A percentile compares a stretch with the other conserved stretches of the same genome.
Conservation (phyloP, 2,329 filamentous ascomycete genomes). For the Kalmusia sp. region DNA sequence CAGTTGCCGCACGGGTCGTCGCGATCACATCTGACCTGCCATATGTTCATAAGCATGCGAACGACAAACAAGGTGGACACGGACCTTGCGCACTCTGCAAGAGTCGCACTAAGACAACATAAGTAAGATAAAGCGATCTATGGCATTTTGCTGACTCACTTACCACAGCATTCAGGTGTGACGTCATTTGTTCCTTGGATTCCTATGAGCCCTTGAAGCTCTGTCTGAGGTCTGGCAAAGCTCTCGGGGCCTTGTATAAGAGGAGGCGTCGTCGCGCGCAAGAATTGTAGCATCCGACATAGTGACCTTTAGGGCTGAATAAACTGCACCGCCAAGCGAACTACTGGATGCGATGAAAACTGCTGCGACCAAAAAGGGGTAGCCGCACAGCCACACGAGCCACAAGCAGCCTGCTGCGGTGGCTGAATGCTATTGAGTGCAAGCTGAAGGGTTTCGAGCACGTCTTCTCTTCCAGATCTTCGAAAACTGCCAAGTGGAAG, state of each 20-base stretch:
- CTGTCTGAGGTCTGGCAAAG: neutral
- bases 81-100: conserved; percentile 1
- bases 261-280: neutral
- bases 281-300: neutral
- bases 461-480: too few relatives aligned
- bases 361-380: neutral
- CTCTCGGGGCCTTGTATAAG: neutral
- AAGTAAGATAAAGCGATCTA: neutral
- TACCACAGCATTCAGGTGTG: neutral
- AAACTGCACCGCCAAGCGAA: neutral
- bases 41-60: neutral
- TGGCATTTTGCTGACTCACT: neutral
- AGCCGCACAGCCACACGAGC: neutral
- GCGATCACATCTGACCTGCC: conserved; percentile 29
- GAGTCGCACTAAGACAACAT: neutral
- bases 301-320: neutral
- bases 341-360: neutral
- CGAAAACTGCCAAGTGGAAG: too few relatives aligned
- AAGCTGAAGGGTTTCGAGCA: neutral
- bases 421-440: neutral
- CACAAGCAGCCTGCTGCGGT: neutral
- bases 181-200: neutral
- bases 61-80: neutral
- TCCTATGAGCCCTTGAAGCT: neutral
- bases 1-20: conserved; percentile 33